Evolutionary conservation across 441 rosid species (phyloP), one percentile per base, ranked within the genome.

Genomic region (Erodium trifolium): DNA sequence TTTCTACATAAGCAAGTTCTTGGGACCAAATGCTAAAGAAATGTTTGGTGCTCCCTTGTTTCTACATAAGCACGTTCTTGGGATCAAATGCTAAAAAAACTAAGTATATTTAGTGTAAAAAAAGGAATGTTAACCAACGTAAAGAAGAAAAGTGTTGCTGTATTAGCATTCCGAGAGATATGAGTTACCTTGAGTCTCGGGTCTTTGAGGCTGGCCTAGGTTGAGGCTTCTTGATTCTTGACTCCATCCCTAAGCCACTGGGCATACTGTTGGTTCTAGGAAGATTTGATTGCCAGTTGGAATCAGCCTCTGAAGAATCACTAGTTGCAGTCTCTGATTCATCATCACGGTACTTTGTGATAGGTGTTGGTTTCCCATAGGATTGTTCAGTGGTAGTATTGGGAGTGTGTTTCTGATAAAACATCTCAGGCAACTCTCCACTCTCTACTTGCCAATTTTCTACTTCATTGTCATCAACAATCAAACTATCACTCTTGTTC

Each of bases 221-320:
- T 68, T 73, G 81, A 67, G 57, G 71, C 76, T 84, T 94, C 86
- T 84, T 91, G 12, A 80, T 66, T 74, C 81, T 90, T n/a, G 85
- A 18, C 4, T 74, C 81, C 66, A 69, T 63, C 8, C 77, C 69
- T 57, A 57, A 8, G 12, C 12, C 63, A 63, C 35, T 81, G 13
- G 84, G 86, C 65, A 70, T 57, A 79, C 70, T 87, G 70, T 81
- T 68, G 63, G 41, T 73, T 78, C 70, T 86, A 17, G 87, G 90
- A 78, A 84, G 70, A 34, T 23, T 70, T 85, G 72, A 78, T 75
- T 78, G 83, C 83, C 79, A 83, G 70, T 71, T 27, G 70, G 74
- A 49, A 64, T 86, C 91, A 3, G 83, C 65, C 63, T 86, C 93
- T 3, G 88, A 86, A 72, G 84, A 80, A 45, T 88, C 94, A 19